Conservation (phyloP, 257 asterid species). For the Nyctanthes arbortristis region DNA sequence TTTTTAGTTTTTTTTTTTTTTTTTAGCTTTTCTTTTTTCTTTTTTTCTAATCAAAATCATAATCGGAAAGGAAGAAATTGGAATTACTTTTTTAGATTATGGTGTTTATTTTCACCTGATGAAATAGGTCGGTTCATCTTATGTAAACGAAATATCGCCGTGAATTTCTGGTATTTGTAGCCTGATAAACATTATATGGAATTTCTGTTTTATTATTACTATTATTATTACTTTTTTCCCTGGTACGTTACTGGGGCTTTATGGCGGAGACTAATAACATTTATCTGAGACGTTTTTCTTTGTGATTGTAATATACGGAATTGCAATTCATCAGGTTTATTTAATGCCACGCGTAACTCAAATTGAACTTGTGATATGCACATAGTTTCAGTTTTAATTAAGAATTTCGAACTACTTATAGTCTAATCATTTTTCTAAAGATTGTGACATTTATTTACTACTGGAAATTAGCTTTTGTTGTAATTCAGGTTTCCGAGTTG, state of each 20-base stretch:
- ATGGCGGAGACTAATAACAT: background rate
- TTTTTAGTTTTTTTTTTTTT: background rate
- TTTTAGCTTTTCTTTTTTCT: too few species aligned
- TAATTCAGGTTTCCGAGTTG: background rate
- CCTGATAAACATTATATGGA: too few species aligned
- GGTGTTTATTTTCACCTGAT: background rate
- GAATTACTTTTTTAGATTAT: background rate
- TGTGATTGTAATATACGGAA: background rate
- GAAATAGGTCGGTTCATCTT: background rate
- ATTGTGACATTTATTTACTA: constrained; percentile 1
- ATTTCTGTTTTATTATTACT: too few species aligned
- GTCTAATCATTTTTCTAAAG: constrained; percentile 11
- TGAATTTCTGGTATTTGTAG: background rate
- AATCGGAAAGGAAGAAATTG: background rate
- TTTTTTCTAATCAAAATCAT: too few species aligned
- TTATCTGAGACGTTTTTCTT: background rate
- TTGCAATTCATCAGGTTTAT: constrained; percentile 13
- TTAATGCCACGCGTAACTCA: constrained; percentile 6
- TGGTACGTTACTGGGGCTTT: constrained; percentile 4
- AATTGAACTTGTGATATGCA: constrained; percentile 9
- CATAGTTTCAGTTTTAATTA: constrained; percentile 14
- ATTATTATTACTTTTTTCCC: too few species aligned
- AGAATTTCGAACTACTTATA: background rate
- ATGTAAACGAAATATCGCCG: background rate
- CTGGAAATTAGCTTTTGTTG: background rate